Evolutionary conservation across 1,139 yeast species (phyloP).

Genomic region (Blastobotrys persicus): DNA sequence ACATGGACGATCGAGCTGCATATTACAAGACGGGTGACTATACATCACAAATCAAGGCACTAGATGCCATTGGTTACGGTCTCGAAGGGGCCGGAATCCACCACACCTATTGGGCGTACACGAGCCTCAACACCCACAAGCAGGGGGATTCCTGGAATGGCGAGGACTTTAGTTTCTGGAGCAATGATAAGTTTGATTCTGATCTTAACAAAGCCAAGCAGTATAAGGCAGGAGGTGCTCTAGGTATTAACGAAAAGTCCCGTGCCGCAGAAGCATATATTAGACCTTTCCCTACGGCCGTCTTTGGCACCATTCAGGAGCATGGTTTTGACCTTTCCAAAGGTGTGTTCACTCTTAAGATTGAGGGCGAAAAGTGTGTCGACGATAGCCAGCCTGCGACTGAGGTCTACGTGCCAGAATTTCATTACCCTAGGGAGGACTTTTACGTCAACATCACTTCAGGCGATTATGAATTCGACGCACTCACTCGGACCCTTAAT

Average conservation of each 20-base stretch:
- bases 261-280: conserved; percentile 69
- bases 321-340: conserved; percentile 56
- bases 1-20: conserved; percentile 74
- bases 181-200: conserved; percentile 32
- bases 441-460: conserved; percentile 46
- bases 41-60: conserved; percentile 66
- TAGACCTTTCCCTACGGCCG: conserved; percentile 67
- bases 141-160: conserved; percentile 89
- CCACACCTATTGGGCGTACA: conserved; percentile 80
- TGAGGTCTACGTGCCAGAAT: conserved; percentile 60
- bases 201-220: background rate
- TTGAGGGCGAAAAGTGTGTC: conserved; percentile 34
- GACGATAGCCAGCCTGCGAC: conserved; percentile 37
- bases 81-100: conserved; percentile 67
- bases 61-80: conserved; percentile 75
- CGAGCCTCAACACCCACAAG: conserved; percentile 61
- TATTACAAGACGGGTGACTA: conserved; percentile 56
- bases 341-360: conserved; percentile 48
- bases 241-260: conserved; percentile 29
- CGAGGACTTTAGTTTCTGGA: conserved; percentile 86
- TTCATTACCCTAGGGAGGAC: conserved; percentile 58
- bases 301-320: conserved; percentile 50
- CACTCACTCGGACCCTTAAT: conserved; percentile 53
- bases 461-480: conserved; percentile 56
- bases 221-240: background rate